These are phyloP conservation scores for cucumber (Cucumis sativus) DNA, from an alignment of 306 rosid genomes.

Conservation along the genomic window DNA sequence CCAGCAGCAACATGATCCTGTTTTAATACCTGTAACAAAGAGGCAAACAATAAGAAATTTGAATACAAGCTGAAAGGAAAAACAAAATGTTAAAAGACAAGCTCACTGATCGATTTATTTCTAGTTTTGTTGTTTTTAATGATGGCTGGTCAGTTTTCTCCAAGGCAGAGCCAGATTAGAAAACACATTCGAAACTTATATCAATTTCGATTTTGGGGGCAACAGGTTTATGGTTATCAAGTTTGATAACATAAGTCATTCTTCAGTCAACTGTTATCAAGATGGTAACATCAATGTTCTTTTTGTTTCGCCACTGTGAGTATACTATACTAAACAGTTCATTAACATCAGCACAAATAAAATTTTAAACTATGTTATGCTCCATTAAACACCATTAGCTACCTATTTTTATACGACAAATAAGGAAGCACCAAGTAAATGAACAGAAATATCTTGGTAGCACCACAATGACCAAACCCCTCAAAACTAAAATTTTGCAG, in stretches of 20 bases:
- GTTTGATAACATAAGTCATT: not conserved
- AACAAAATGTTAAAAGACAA: not conserved
- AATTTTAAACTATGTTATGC: not conserved
- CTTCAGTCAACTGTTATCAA: not conserved
- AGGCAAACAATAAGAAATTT: not conserved
- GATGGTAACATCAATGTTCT: not conserved
- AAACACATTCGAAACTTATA: not conserved
- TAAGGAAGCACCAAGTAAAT: not conserved
- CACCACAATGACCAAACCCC: not conserved
- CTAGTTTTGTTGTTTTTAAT: not conserved
- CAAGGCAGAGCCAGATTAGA: not conserved
- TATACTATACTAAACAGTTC: not conserved
- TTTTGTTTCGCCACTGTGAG: not conserved
- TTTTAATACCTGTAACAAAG: conserved; percentile 56
- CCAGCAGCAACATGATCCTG: conserved; percentile 95
- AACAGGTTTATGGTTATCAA: not conserved
- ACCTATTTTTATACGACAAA: not conserved
- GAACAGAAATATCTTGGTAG: not conserved
- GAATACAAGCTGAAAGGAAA: not conserved
- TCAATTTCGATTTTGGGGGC: not conserved
- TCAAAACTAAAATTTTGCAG: not conserved
- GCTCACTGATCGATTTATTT: not conserved
- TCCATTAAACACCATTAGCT: not conserved
- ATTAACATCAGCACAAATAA: not conserved
- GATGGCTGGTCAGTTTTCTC: not conserved